These are phyloP conservation scores for Herpetospermum pedunculosum DNA, from an alignment of 306 rosid genomes.

Conservation along the genomic window DNA sequence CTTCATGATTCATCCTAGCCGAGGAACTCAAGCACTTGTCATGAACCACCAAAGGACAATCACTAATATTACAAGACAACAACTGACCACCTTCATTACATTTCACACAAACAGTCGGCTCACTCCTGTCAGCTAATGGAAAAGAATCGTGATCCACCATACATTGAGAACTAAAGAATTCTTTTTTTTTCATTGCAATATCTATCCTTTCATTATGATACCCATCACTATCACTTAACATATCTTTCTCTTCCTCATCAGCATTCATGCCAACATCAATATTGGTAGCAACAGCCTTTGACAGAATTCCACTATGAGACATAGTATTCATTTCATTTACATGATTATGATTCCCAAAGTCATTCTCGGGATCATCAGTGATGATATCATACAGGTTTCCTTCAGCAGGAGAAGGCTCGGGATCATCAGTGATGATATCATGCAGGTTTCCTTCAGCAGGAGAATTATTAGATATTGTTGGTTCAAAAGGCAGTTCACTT, in stretches of 20 bases:
- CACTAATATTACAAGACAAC: constrained; percentile 36
- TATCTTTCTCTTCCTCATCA: constrained; percentile 15
- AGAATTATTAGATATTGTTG: constrained; percentile 11
- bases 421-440: background rate
- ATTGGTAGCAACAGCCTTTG: constrained; percentile 20
- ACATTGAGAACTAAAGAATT: constrained; percentile 28
- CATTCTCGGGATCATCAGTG: constrained; percentile 4
- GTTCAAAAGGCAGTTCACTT: constrained; percentile 11
- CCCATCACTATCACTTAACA: constrained; percentile 22
- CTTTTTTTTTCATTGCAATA: constrained; percentile 28
- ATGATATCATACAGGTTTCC: constrained; percentile 4
- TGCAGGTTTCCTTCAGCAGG: constrained; percentile 8
- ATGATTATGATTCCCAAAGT: constrained; percentile 20
- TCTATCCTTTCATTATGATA: constrained; percentile 23
- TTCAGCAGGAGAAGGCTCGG: constrained; percentile 7
- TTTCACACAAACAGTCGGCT: constrained; percentile 30
- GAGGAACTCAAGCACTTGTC: constrained; percentile 39
- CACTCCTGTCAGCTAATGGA: constrained; percentile 12
- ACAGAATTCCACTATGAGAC: constrained; percentile 17
- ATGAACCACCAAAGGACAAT: constrained; percentile 57
- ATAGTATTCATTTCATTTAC: constrained; percentile 9
- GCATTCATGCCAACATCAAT: constrained; percentile 17
- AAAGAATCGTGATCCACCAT: constrained; percentile 19
- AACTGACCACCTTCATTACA: constrained; percentile 45
- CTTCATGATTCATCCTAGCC: constrained; percentile 25